Base-by-base conservation (phyloP, 805 yeast genomes). In the Osmozyma mogii region DNA sequence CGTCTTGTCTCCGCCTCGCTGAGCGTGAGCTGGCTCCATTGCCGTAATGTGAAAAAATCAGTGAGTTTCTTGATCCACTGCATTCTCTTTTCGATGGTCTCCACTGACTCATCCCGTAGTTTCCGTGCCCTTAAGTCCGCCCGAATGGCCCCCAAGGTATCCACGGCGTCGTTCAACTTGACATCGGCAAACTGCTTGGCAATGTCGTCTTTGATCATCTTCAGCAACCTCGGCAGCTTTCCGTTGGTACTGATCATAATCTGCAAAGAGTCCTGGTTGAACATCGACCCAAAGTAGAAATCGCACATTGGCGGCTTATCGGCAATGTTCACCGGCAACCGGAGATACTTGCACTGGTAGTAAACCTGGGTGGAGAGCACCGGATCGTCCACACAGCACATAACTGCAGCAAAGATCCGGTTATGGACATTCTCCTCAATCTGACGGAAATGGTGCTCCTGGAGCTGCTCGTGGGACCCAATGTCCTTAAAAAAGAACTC, bases 231-330 rank as follows among this genome's bases (percentile, higher is more conserved):
- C 1, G 95, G 95, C 2, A 88, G 78, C 43, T 76, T 72, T 4
- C 94, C 94, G 50, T 82, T 83, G 9, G 94, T 82, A 22, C 84
- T 74, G 9, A 84, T 79, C 88, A 84, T 78, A 22, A 84, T 67
- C 48, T 83, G 92, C 28, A 84, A 57, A 10, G 76, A 72, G 10
- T 88, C 92, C 39, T 71, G 72, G 45, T 82, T 67, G 50, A 72
- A 75, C 59, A 79, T 75, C 15, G 88, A 72, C 1, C 94, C 95
- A 52, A 84, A 84, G 57, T 82, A 84, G 53, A 82, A 84, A 52
- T 84, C 95, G 58, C 95, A 84, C 36, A 74, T 58, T n/a, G 71
- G 69, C 3, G 94, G 94, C 37, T 80, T 80, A 50, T 84, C 95
- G 1, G 94, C 94, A 22, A 83, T 78, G 47, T 84, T 84, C 15